These are phyloP conservation scores for Aureobasidium sp. DNA, from an alignment of 2,329 filamentous ascomycete species.

Conservation along the genomic window DNA sequence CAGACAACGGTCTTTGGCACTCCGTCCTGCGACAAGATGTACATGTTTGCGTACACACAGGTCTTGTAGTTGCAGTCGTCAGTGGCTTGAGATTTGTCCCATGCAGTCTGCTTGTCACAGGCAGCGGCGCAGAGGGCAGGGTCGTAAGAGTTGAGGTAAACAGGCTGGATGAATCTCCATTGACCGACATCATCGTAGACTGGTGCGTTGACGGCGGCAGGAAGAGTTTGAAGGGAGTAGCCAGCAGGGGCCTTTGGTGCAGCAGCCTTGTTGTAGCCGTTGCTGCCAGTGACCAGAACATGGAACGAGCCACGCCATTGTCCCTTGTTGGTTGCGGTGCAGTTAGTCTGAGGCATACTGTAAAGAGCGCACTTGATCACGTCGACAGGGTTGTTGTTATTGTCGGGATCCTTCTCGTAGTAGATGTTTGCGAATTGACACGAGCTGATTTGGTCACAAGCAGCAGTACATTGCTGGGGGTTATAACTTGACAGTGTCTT, in stretches of 20 bases:
- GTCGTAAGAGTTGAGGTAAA: constrained; percentile 20
- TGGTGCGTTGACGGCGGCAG: constrained; percentile 31
- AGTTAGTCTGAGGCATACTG: constrained; percentile 26
- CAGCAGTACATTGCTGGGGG: constrained; percentile 18
- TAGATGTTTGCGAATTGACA: constrained; percentile 25
- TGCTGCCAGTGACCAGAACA: constrained; percentile 38
- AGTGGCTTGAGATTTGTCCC: constrained; percentile 22
- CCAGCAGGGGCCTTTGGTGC: constrained; percentile 18
- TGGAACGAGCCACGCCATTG: constrained; percentile 30
- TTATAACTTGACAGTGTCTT: constrained; percentile 19
- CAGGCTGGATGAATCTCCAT: constrained; percentile 23
- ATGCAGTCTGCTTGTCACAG: constrained; percentile 24
- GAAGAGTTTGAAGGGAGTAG: constrained; percentile 25
- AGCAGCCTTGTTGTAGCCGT: constrained; percentile 29
- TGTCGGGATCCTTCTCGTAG: constrained; percentile 19
- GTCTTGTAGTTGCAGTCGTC: constrained; percentile 18
- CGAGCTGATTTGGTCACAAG: constrained; percentile 19
- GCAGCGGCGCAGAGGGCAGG: constrained; percentile 24
- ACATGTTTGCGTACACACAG: constrained; percentile 32
- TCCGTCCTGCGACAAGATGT: constrained; percentile 34
- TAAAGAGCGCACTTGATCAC: constrained; percentile 32
- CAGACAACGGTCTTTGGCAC: constrained; percentile 33
- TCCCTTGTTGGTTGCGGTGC: constrained; percentile 30
- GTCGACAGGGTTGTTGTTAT: constrained; percentile 13
- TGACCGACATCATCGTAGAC: constrained; percentile 21